Evolutionary conservation across 2,329 filamentous ascomycete species (phyloP).

Genomic region (Penicillium sp.): DNA sequence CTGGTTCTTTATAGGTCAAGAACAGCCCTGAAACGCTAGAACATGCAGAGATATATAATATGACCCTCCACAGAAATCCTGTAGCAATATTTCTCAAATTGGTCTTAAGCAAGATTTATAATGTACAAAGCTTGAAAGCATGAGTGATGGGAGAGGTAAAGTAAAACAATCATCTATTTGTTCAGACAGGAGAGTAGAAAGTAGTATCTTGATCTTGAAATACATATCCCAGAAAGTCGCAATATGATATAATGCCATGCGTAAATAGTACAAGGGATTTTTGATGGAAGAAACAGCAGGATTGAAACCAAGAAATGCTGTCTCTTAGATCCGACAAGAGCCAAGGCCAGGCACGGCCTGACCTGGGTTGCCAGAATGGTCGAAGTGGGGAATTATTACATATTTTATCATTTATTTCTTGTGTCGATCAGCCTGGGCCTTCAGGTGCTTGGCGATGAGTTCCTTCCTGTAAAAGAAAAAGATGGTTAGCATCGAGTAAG

Average conservation of each 20-base stretch:
- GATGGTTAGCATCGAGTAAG: slow-evolving; percentile 9
- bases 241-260: slow-evolving; percentile 23
- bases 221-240: slow-evolving; percentile 23
- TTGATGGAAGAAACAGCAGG: slow-evolving; percentile 6
- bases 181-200: slow-evolving; percentile 28
- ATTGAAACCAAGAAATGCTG: background rate
- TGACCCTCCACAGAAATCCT: too few relatives aligned
- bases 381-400: slow-evolving; percentile 11
- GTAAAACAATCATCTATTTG: slow-evolving; percentile 17
- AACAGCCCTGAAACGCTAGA: too few relatives aligned
- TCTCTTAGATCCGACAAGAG: background rate
- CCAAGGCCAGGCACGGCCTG: slow-evolving; percentile 8
- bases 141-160: background rate
- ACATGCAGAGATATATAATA: too few relatives aligned
- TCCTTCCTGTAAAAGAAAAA: slow-evolving; percentile 53
- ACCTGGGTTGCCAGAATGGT: slow-evolving; percentile 5
- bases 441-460: slow-evolving; percentile 65
- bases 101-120: background rate
- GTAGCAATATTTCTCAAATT: too few relatives aligned
- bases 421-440: slow-evolving; percentile 63
- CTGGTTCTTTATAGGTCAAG: too few relatives aligned
- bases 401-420: slow-evolving; percentile 51
- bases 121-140: background rate
- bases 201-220: slow-evolving; percentile 24
- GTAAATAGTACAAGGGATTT: slow-evolving; percentile 20